Evolutionary conservation across 331 rosid genomes (phyloP).

Genomic region (Pyracantha coccinea): DNA sequence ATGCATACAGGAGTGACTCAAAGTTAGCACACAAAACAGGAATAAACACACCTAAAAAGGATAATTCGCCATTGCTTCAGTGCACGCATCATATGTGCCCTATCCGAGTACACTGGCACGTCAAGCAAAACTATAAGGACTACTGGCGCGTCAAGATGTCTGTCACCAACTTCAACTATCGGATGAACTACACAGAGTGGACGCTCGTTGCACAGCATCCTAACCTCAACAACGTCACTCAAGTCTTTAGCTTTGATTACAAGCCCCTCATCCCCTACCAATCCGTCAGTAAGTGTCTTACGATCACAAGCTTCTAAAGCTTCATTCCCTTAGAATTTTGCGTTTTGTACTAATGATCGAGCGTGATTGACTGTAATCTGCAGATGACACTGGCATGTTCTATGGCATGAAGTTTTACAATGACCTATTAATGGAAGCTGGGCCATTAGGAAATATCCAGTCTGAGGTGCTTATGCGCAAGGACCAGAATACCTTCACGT

Average conservation of each 20-base stretch:
- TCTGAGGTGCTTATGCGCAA: constrained; percentile 80
- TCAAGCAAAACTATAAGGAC: constrained; percentile 59
- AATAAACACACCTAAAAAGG: constrained; percentile 26
- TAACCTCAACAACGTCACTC: constrained; percentile 67
- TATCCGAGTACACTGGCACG: constrained; percentile 76
- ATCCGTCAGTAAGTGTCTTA: constrained; percentile 37
- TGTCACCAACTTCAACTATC: constrained; percentile 57
- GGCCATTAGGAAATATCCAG: constrained; percentile 83
- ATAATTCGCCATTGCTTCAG: constrained; percentile 54
- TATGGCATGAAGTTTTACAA: constrained; percentile 87
- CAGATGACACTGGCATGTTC: constrained; percentile 98
- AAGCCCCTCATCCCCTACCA: constrained; percentile 62
- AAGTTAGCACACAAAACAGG: constrained; percentile 39
- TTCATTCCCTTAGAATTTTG: neutral
- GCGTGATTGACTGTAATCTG: constrained; percentile 12
- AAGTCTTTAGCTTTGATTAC: constrained; percentile 72
- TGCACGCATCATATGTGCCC: constrained; percentile 88
- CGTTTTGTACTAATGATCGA: neutral
- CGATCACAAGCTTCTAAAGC: neutral
- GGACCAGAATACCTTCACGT: constrained; percentile 61
- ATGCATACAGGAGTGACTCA: constrained; percentile 41
- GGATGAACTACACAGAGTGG: constrained; percentile 63
- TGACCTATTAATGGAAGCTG: constrained; percentile 85
- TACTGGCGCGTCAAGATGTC: constrained; percentile 78
- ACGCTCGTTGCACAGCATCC: constrained; percentile 72